phyloP scores from a whole-genome alignment of 176 grass and related monocot species.

The Eragrostis curvula region DNA sequence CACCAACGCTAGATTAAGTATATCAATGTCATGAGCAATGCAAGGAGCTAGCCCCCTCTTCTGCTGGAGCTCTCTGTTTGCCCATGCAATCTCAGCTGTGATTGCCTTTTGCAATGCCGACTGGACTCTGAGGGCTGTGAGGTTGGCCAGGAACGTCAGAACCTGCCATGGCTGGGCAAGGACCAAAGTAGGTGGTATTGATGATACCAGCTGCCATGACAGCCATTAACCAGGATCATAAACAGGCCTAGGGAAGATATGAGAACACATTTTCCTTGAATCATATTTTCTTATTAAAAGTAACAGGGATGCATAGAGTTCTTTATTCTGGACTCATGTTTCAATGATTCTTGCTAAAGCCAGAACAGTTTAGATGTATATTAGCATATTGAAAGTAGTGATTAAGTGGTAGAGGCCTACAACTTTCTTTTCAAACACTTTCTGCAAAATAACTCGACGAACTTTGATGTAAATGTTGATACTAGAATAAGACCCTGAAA shows the following conservation, averaged over 20 bases:
- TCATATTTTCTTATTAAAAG: background rate
- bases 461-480: conserved; percentile 3
- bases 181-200: conserved; percentile 19
- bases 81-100: background rate
- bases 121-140: background rate
- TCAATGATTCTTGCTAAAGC: background rate
- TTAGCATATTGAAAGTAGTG: background rate
- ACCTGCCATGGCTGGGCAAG: background rate
- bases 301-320: background rate
- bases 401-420: background rate
- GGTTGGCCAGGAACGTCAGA: conserved; percentile 2
- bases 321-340: background rate
- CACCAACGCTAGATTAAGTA: background rate
- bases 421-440: background rate
- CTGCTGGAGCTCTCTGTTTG: background rate
- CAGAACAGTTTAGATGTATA: background rate
- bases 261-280: background rate
- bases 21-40: background rate
- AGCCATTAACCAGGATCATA: conserved; percentile 15
- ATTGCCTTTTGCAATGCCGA: background rate
- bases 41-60: background rate
- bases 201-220: background rate
- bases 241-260: background rate
- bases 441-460: background rate
- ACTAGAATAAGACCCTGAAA: background rate